Evolutionary conservation across 192 early-diverging fungal genomes (phyloP).

Genomic region (Ramicandelaber brevisporus): DNA sequence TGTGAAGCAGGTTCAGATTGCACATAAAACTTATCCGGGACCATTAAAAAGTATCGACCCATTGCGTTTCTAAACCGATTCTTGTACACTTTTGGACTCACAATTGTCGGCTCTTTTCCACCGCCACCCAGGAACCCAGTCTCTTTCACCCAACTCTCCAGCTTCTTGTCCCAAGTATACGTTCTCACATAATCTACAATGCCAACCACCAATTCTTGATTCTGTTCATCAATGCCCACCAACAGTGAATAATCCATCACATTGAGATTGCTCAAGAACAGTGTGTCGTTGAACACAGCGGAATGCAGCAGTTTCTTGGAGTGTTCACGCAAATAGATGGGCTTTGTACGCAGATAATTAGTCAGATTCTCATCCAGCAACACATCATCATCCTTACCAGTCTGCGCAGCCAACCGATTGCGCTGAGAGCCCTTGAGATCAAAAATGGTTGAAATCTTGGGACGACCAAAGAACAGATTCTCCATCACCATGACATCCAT

Average conservation of each 20-base stretch:
- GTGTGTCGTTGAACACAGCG: constrained; percentile 80
- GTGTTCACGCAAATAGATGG: constrained; percentile 76
- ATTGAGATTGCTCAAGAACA: constrained; percentile 77
- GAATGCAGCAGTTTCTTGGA: constrained; percentile 60
- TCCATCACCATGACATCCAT: constrained; percentile 93
- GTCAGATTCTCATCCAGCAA: constrained; percentile 84
- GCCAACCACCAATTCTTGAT: constrained; percentile 78
- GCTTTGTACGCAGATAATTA: constrained; percentile 42
- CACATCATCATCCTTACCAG: constrained; percentile 62
- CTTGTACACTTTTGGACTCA: constrained; percentile 82
- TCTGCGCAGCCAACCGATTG: constrained; percentile 77
- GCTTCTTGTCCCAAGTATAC: constrained; percentile 97
- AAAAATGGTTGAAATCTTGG: constrained; percentile 52
- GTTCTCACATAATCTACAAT: constrained; percentile 97
- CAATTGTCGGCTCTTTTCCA: constrained; percentile 80
- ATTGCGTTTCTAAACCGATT: constrained; percentile 84
- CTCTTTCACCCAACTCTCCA: constrained; percentile 97
- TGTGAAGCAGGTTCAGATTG: too few relatives aligned
- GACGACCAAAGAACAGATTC: constrained; percentile 68
- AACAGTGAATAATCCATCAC: constrained; percentile 97
- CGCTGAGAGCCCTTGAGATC: constrained; percentile 89
- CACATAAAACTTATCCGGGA: constrained; percentile 37
- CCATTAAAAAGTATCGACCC: constrained; percentile 71
- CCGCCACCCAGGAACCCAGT: constrained; percentile 75
- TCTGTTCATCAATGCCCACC: constrained; percentile 73